Evolutionary conservation across 352 stramenopile genomes (phyloP).

Genomic region (Peronospora farinosa): DNA sequence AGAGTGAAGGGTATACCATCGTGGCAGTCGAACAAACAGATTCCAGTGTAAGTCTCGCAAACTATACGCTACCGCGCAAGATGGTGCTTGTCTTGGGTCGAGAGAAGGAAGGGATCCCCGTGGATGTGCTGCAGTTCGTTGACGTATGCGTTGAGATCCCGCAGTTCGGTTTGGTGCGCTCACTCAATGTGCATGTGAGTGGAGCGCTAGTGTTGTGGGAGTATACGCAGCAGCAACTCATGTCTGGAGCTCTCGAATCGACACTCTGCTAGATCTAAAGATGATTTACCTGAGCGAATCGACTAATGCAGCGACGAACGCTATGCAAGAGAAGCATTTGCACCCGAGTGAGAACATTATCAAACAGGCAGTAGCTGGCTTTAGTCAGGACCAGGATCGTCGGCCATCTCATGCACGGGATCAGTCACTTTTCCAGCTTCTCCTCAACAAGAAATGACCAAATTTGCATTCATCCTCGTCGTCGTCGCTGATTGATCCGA

Average conservation of each 20-base stretch:
- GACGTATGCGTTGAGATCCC: constrained; percentile 97
- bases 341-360: too few relatives aligned
- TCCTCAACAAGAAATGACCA: too few relatives aligned
- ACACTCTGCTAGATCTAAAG: constrained; percentile 6
- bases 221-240: constrained; percentile 89
- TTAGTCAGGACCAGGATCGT: too few relatives aligned
- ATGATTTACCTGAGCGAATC: too few relatives aligned
- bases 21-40: constrained; percentile 93
- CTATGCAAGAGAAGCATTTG: too few relatives aligned
- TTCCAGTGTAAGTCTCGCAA: constrained; percentile 80
- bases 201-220: constrained; percentile 94
- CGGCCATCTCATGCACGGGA: too few relatives aligned
- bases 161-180: constrained; percentile 94
- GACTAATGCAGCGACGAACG: too few relatives aligned
- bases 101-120: constrained; percentile 95
- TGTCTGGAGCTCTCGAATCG: constrained; percentile 19
- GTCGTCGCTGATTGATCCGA: too few relatives aligned
- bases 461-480: too few relatives aligned
- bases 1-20: constrained; percentile 87
- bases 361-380: too few relatives aligned
- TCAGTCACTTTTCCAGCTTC: too few relatives aligned
- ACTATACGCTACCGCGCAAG: constrained; percentile 84
- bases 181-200: constrained; percentile 96
- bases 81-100: constrained; percentile 93
- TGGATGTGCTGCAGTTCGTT: constrained; percentile 92